phyloP scores from a whole-genome alignment of 345 rosid genomes.

The Raphanus raphanistrum region DNA sequence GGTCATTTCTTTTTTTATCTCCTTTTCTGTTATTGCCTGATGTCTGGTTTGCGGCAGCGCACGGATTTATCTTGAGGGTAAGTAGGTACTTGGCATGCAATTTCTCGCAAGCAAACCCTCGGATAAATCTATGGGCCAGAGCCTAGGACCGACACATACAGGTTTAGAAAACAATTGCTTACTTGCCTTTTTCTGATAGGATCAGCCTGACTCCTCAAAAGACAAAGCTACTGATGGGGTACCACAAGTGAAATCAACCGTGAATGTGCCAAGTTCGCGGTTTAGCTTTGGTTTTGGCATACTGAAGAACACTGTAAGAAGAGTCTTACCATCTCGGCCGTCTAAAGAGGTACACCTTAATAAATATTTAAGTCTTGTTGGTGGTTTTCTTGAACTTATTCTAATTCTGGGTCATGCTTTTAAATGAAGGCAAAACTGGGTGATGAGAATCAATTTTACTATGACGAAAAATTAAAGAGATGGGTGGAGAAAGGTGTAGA shows the following conservation, averaged over 20 bases:
- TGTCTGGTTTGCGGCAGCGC: background rate
- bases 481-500: constrained; percentile 98
- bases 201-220: constrained; percentile 61
- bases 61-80: constrained; percentile 4
- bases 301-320: constrained; percentile 81
- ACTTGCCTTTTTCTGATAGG: constrained; percentile 31
- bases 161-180: constrained; percentile 16
- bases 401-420: constrained; percentile 31
- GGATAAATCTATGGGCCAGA: background rate
- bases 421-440: constrained; percentile 90
- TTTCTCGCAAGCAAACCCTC: background rate
- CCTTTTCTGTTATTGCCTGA: background rate
- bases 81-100: background rate
- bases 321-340: constrained; percentile 67
- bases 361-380: constrained; percentile 10
- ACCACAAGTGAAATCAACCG: constrained; percentile 59
- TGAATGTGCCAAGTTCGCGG: constrained; percentile 54
- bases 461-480: constrained; percentile 90
- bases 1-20: constrained; percentile 11
- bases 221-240: constrained; percentile 48
- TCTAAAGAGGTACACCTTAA: constrained; percentile 64
- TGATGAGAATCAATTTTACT: constrained; percentile 79
- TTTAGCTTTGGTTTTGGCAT: constrained; percentile 81
- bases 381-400: constrained; percentile 13
- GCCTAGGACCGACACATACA: background rate